Base-by-base conservation (phyloP, 2,329 filamentous ascomycete species). In the Canariomyces notabilis region DNA sequence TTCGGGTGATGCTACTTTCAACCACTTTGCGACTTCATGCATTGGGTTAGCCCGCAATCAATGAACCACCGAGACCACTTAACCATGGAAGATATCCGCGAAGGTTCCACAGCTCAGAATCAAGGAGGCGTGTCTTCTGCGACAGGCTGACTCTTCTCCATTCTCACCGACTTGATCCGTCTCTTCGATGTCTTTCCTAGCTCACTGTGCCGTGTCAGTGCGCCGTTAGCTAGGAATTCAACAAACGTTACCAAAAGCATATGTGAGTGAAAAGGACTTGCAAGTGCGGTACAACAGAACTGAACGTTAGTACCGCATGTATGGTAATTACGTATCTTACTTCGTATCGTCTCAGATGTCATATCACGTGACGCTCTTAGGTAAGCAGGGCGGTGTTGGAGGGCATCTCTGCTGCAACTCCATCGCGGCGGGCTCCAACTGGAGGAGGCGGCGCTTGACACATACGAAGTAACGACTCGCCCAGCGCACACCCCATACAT, bases 371-470 rank as follows among this genome's bases (percentile, higher is more conserved):
- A 40, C 2, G 18, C 6, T 2, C 6, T 37, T 32, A 37, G 20
- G 15, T 19, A 22, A 26, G 20, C 19, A 18, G n/a, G 16, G 12
- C 11, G 21, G 12, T 9, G 18, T 5, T 6, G 8, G 6, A 21
- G 9, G n/a, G 4, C 33, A 6, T 12, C 6, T 20, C 46, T 37
- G 35, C 31, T 16, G 32, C 23, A 20, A 41, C 43, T 45, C 40
- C 43, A 40, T 38, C 40, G 33, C 32, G 53, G 49, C 49, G 46
- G 53, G 52, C 52, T 57, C 57, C 55, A 54, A 58, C 57, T 56
- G 55, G 49, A 52, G 57, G 49, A 52, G 57, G 49, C 46, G 49
- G 51, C n/a, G n/a, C n/a, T 55, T 51, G 48, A 53, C 39, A 50
- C 48, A 23, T 36, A 39, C 44, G 29, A 19, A 35, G 39, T 50